Evolutionary conservation across 352 stramenopile species (phyloP), one percentile per base, ranked within the genome.

Genomic region (Globisporangium cederbergense): DNA sequence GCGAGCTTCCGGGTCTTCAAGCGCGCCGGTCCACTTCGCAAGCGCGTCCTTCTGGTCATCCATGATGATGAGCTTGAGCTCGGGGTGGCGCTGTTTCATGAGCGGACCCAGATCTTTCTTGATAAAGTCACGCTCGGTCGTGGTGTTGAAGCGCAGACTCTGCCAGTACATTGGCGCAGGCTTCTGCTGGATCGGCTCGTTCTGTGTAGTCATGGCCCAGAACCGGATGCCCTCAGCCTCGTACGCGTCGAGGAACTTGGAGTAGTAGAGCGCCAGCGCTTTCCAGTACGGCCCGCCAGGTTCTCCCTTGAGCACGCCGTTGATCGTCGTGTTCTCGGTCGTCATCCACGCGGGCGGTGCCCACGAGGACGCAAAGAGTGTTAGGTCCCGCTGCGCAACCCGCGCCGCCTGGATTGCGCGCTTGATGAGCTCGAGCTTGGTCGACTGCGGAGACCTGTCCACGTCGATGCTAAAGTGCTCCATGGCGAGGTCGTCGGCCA

Each of bases 321-420:
- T 81, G 32, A 82, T 61, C 9, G 68, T 81, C 47, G 68, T 67
- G 32, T 86, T 83, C 51, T 77, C 72, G 32, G 65, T 74, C 55
- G 91, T 95, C 87, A 96, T 95, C 85, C 86, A 96, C 40, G 64
- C 62, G 3, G 88, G 87, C 2, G 82, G 79, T 13, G 79, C 86
- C 88, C 88, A 96, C 13, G 86, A 84, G 13, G 79, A 88, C 3
- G 73, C 79, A 57, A 96, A 85, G 4, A 96, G 69, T 51, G 75
- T 70, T 2, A 95, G 64, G 18, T 75, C 63, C 13, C 67, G 67
- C 32, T 66, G 46, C 3, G 77, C 73, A 16, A 54, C 25, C 4
- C 13, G 22, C 6, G 49, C 7, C 13, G 58, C 58, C 13, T 71
- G 63, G 61, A 86, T 62, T 47, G 65, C 68, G 25, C 71, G 65